Conservation (phyloP, 495 filamentous ascomycete genomes). For the Pseudomonodictys pantanalensis region DNA sequence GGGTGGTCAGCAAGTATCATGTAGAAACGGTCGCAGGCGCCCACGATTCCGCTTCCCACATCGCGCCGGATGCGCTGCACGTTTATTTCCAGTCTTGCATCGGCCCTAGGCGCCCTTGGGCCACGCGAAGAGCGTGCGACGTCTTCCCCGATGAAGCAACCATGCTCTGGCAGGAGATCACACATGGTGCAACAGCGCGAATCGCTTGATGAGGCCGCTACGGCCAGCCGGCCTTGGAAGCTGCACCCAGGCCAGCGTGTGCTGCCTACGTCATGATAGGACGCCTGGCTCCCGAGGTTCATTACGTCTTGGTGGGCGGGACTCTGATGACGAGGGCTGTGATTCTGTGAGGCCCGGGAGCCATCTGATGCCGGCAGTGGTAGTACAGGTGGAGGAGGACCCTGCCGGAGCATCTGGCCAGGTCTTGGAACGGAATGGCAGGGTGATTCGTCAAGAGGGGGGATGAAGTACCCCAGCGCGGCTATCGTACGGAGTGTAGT, state of each 20-base stretch:
- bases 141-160: constrained; percentile 24
- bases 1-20: constrained; percentile 33
- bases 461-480: constrained; percentile 16
- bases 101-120: constrained; percentile 14
- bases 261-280: neutral
- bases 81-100: constrained; percentile 37
- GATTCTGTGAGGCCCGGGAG: neutral
- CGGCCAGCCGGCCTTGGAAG: constrained; percentile 15
- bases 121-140: constrained; percentile 32
- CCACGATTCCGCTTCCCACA: constrained; percentile 24
- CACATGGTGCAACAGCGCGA: constrained; percentile 19
- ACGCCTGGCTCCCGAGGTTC: constrained; percentile 10
- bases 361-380: constrained; percentile 22
- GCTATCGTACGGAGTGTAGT: too few relatives aligned
- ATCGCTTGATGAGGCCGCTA: constrained; percentile 23
- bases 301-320: constrained; percentile 13
- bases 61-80: constrained; percentile 35
- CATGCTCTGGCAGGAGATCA: neutral
- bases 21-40: constrained; percentile 21
- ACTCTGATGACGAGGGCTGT: neutral
- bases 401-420: constrained; percentile 17
- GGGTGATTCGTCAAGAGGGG: constrained; percentile 2
- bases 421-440: too few relatives aligned
- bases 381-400: constrained; percentile 20
- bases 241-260: constrained; percentile 1